These are phyloP conservation scores for Eutrema heterophyllum DNA, from an alignment of 345 rosid genomes.

Conservation along the genomic window DNA sequence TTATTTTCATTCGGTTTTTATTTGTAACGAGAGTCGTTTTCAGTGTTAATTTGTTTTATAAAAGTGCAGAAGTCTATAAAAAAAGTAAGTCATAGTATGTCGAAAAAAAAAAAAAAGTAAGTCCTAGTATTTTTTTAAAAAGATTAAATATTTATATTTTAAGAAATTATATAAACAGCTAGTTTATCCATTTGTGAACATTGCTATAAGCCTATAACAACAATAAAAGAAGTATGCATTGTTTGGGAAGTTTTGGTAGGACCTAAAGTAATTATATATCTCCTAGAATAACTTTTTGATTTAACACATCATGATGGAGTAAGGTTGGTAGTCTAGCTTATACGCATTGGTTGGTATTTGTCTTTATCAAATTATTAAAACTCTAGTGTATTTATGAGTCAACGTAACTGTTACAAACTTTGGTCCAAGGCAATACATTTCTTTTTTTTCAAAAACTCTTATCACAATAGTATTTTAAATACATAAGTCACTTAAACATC, in stretches of 20 bases:
- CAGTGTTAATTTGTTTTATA: background rate
- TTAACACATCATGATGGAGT: background rate
- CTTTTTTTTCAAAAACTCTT: too few relatives aligned
- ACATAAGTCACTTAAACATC: too few relatives aligned
- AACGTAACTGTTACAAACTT: background rate
- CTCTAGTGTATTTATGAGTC: background rate
- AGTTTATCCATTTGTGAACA: background rate
- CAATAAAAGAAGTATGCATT: background rate
- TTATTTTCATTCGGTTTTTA: background rate
- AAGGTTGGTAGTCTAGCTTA: background rate
- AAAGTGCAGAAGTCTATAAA: background rate
- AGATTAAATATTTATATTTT: too few relatives aligned
- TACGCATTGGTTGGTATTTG: constrained; percentile 18
- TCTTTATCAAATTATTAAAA: constrained; percentile 13
- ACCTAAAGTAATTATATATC: background rate
- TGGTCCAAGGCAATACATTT: background rate
- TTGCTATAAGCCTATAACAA: background rate
- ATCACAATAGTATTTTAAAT: too few relatives aligned
- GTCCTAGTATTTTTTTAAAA: too few relatives aligned
- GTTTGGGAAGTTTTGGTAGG: background rate
- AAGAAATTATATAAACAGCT: background rate
- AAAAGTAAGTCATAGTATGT: background rate
- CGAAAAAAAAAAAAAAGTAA: background rate
- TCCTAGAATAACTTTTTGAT: background rate
- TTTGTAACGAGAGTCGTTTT: background rate